Conservation (phyloP, 1,284 basidiomycete species). For the Cystobasidiaceae sp. region DNA sequence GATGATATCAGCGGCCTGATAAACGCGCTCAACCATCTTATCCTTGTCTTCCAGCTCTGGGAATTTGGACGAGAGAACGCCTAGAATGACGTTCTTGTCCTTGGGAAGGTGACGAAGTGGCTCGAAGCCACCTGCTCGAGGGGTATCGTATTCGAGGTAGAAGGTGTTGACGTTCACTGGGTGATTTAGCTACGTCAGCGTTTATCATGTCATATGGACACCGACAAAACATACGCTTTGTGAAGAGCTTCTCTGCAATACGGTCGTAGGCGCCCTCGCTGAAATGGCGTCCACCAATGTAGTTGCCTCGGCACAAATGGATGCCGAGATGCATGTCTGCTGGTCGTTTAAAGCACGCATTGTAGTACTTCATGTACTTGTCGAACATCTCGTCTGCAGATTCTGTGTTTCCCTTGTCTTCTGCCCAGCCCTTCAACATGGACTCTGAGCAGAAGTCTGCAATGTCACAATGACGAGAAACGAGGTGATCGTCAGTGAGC, state of each 20-base stretch:
- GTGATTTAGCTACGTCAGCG: constrained; percentile 51
- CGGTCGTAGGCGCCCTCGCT: constrained; percentile 66
- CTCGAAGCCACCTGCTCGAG: constrained; percentile 52
- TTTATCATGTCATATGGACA: not conserved
- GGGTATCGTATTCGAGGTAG: constrained; percentile 71
- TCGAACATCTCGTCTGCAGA: constrained; percentile 57
- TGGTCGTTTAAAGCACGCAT: constrained; percentile 60
- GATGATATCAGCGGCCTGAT: constrained; percentile 60
- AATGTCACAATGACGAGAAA: constrained; percentile 49
- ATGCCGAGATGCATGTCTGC: constrained; percentile 62
- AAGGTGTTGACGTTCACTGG: constrained; percentile 68
- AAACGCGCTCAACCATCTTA: constrained; percentile 58
- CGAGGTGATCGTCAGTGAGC: not conserved
- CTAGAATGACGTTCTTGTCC: constrained; percentile 65
- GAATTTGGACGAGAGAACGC: constrained; percentile 67
- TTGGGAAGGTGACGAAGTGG: constrained; percentile 62
- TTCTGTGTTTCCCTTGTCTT: constrained; percentile 56
- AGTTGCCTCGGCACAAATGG: constrained; percentile 56
- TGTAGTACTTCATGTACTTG: constrained; percentile 54
- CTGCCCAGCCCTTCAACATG: constrained; percentile 59
- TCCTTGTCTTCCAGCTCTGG: constrained; percentile 60
- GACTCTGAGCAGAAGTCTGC: constrained; percentile 60
- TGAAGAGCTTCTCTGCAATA: constrained; percentile 58
- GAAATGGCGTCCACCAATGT: constrained; percentile 58
- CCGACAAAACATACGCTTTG: constrained; percentile 11